A percentile compares a stretch with the other conserved stretches of the same genome.
phyloP scores from a whole-genome alignment of 352 stramenopile species.

The Aphanomyces stellatus region DNA sequence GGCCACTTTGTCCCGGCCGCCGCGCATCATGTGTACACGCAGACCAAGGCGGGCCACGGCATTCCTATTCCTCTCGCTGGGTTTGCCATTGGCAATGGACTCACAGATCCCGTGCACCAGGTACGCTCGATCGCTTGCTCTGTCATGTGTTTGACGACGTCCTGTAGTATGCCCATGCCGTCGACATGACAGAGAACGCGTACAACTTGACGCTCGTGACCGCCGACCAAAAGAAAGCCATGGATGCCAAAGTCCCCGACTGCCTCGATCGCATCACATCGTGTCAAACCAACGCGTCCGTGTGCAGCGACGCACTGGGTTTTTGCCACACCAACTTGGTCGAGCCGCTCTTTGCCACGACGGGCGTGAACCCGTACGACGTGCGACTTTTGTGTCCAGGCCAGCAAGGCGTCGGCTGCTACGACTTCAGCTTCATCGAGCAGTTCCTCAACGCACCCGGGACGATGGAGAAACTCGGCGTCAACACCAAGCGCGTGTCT shows the following conservation, averaged over 20 bases:
- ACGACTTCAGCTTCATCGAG: slow-evolving; percentile 57
- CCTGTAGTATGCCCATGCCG: slow-evolving; percentile 28
- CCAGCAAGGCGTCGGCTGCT: slow-evolving; percentile 25
- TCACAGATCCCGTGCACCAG: slow-evolving; percentile 49
- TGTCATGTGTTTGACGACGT: background rate
- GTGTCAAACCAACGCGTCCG: slow-evolving; percentile 38
- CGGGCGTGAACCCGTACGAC: slow-evolving; percentile 60
- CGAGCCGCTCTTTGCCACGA: slow-evolving; percentile 37
- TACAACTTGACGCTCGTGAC: slow-evolving; percentile 62
- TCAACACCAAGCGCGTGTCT: slow-evolving; percentile 30
- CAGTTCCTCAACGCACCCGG: slow-evolving; percentile 45
- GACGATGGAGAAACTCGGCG: slow-evolving; percentile 24
- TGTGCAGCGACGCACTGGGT: slow-evolving; percentile 34
- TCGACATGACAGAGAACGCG: slow-evolving; percentile 73
- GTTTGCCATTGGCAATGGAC: slow-evolving; percentile 70
- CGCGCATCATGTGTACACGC: slow-evolving; percentile 47
- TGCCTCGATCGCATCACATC: slow-evolving; percentile 34
- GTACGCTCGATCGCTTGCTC: too few species aligned
- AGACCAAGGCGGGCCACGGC: slow-evolving; percentile 20
- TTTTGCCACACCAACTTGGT: slow-evolving; percentile 38
- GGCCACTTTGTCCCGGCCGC: slow-evolving; percentile 54
- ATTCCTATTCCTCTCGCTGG: slow-evolving; percentile 53
- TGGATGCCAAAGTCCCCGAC: slow-evolving; percentile 34
- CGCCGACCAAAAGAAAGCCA: slow-evolving; percentile 31
- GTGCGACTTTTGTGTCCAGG: slow-evolving; percentile 44